Conservation (phyloP, 768 basidiomycete genomes). For the Fomitopsis pulvina region DNA sequence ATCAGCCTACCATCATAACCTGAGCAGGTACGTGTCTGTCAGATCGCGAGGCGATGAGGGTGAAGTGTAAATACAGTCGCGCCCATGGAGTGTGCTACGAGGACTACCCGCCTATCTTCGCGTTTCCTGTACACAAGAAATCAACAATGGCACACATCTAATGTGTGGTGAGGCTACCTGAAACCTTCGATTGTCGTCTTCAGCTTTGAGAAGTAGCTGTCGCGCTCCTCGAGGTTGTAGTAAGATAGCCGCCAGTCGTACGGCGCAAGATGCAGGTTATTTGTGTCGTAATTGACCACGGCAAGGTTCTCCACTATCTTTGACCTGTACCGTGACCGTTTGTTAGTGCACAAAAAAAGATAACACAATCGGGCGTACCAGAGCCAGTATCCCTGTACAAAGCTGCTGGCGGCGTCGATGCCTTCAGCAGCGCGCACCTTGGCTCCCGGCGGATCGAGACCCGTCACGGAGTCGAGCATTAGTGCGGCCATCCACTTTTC, state of each 20-base stretch:
- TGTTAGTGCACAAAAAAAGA: not conserved
- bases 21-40: conserved; percentile 10
- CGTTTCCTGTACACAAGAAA: conserved; percentile 39
- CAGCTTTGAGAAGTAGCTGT: conserved; percentile 81
- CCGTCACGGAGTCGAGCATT: conserved; percentile 87
- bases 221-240: conserved; percentile 87
- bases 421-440: conserved; percentile 93
- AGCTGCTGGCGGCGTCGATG: conserved; percentile 80
- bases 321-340: conserved; percentile 40
- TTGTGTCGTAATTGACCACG: conserved; percentile 87
- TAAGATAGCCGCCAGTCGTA: conserved; percentile 91
- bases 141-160: not conserved
- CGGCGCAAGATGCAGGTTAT: conserved; percentile 76
- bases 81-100: conserved; percentile 87
- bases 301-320: conserved; percentile 95
- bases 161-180: conserved; percentile 35
- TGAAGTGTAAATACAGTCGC: conserved; percentile 46
- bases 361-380: conserved; percentile 44
- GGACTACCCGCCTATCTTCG: conserved; percentile 71
- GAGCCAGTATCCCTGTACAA: conserved; percentile 92
- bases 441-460: conserved; percentile 78
- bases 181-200: conserved; percentile 79
- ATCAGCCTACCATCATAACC: conserved; percentile 38
- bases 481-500: conserved; percentile 88
- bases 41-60: not conserved